These are phyloP conservation scores for Oropetium thomaeum DNA, from an alignment of 176 grass and related monocot species.

Conservation along the genomic window DNA sequence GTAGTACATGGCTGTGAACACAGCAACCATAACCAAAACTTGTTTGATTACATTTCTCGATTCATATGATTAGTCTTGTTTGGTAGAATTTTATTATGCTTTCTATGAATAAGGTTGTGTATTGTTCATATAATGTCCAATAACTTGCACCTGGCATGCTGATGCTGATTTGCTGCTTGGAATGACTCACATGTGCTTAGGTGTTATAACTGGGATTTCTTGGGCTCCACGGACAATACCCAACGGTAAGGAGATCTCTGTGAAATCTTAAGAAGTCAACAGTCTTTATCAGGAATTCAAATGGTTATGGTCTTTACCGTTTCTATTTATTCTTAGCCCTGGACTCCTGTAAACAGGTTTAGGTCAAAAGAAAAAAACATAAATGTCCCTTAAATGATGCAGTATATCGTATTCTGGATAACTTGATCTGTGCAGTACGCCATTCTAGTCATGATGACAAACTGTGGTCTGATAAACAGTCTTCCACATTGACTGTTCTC, in stretches of 20 bases:
- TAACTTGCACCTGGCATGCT: background rate
- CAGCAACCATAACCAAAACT: background rate
- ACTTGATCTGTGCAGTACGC: background rate
- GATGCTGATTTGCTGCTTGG: background rate
- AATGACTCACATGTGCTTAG: slow-evolving; percentile 40
- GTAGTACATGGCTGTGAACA: background rate
- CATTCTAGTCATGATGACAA: background rate
- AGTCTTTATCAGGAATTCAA: background rate
- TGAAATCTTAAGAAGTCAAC: background rate
- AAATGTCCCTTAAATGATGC: too few species aligned
- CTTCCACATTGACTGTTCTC: background rate
- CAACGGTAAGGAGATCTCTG: slow-evolving; percentile 52
- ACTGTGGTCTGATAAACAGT: background rate
- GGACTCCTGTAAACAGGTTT: background rate
- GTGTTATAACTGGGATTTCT: slow-evolving; percentile 79
- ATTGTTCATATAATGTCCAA: background rate
- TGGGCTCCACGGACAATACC: slow-evolving; percentile 59
- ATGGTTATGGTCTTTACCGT: background rate
- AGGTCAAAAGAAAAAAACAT: background rate
- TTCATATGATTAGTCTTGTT: background rate
- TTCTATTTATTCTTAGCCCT: background rate
- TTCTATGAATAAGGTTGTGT: background rate
- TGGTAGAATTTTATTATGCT: background rate
- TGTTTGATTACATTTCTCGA: background rate
- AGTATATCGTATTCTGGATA: background rate